Percentiles rank a stretch among this genome's conserved stretches.
Evolutionary conservation across 768 basidiomycete genomes (phyloP).

Genomic region (Leccinum ochraceum): DNA sequence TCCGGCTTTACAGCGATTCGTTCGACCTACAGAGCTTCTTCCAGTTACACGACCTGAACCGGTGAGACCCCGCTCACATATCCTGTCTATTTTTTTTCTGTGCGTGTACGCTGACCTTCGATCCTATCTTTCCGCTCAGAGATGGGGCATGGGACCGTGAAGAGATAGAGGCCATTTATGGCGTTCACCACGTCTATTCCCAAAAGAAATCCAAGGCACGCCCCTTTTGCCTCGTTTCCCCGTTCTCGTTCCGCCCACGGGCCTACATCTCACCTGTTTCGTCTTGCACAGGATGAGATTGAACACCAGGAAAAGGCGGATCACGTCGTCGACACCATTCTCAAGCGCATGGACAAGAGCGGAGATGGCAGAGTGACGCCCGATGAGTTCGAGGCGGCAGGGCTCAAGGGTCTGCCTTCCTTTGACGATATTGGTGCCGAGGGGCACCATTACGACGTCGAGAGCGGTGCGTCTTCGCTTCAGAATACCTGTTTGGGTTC

Average conservation of each 20-base stretch:
- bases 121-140: conserved; percentile 35
- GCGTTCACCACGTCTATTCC: conserved; percentile 89
- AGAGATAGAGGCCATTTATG: conserved; percentile 96
- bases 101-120: background rate
- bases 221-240: background rate
- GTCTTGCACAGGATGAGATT: conserved; percentile 56
- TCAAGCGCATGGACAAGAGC: conserved; percentile 71
- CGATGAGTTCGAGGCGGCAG: conserved; percentile 72
- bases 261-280: background rate
- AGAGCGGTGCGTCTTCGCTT: conserved; percentile 63
- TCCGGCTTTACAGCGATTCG: conserved; percentile 56
- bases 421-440: conserved; percentile 85
- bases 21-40: conserved; percentile 91
- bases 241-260: background rate
- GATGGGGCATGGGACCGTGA: conserved; percentile 81
- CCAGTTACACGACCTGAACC: conserved; percentile 90
- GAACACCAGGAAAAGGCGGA: conserved; percentile 85
- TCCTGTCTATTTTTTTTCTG: background rate
- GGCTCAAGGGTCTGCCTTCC: conserved; percentile 75
- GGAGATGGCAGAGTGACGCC: conserved; percentile 67
- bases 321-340: conserved; percentile 68
- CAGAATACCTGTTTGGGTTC: background rate
- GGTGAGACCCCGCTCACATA: conserved; percentile 41
- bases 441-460: conserved; percentile 91
- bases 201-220: conserved; percentile 75